Percentiles rank a stretch among this genome's conserved stretches.
phyloP scores from a whole-genome alignment of 495 filamentous ascomycete species.

The Venustampulla echinocandica region DNA sequence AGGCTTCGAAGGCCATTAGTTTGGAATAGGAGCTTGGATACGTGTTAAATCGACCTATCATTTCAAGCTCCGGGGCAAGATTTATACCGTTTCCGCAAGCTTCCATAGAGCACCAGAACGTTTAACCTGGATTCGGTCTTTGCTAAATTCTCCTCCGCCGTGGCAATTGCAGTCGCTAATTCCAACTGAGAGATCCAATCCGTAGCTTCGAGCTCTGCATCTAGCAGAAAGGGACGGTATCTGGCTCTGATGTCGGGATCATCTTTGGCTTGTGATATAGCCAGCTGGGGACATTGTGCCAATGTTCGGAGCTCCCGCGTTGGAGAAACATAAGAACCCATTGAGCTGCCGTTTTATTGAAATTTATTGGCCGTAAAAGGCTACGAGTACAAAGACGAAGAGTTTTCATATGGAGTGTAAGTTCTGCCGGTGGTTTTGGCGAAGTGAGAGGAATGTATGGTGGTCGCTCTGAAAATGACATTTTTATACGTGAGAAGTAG shows the following conservation, averaged over 20 bases:
- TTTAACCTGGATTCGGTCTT: constrained; percentile 41
- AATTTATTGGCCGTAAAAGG: neutral
- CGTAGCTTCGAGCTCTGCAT: constrained; percentile 21
- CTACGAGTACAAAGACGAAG: too few species aligned
- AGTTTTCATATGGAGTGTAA: too few species aligned
- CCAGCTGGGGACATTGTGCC: constrained; percentile 27
- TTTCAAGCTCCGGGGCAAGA: neutral
- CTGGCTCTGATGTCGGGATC: constrained; percentile 35
- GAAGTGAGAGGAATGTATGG: too few species aligned
- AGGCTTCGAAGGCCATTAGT: constrained; percentile 52
- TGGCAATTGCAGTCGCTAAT: constrained; percentile 42
- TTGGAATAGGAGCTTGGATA: constrained; percentile 57
- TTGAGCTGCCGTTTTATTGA: constrained; percentile 4
- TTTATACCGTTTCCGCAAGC: constrained; percentile 39
- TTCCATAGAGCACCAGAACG: constrained; percentile 57
- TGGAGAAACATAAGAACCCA: constrained; percentile 4
- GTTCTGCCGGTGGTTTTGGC: too few species aligned
- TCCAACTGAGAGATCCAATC: constrained; percentile 54
- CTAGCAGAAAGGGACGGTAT: constrained; percentile 52
- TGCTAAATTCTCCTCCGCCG: constrained; percentile 39
- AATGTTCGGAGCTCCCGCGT: constrained; percentile 8
- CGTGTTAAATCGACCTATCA: too few species aligned
- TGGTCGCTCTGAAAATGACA: too few species aligned
- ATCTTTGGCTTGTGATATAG: constrained; percentile 39
- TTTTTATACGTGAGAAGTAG: too few species aligned